Conservation (phyloP, 331 rosid genomes). For the Prunus yedoensis region DNA sequence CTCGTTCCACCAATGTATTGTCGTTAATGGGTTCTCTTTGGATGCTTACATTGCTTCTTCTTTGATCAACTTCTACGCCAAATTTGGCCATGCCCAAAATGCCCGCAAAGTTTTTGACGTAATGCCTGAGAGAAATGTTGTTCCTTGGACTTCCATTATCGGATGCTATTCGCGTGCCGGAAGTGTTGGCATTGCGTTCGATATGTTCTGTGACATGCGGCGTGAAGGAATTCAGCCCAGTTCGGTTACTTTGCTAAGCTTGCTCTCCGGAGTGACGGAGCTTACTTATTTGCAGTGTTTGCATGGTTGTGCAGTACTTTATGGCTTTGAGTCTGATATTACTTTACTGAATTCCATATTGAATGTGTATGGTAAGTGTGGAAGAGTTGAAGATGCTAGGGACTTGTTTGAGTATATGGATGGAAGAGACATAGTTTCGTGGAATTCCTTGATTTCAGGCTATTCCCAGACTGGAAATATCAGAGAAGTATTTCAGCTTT, state of each 20-base stretch:
- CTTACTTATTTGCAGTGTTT: slow-evolving; percentile 53
- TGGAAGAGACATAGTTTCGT: slow-evolving; percentile 59
- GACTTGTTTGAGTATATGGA: slow-evolving; percentile 60
- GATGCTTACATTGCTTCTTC: slow-evolving; percentile 77
- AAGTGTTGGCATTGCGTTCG: slow-evolving; percentile 37
- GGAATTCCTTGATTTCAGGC: slow-evolving; percentile 72
- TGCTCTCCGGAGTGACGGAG: slow-evolving; percentile 56
- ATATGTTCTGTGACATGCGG: slow-evolving; percentile 59
- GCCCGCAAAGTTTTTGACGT: slow-evolving; percentile 68
- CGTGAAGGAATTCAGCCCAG: slow-evolving; percentile 57
- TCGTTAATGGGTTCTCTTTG: slow-evolving; percentile 50
- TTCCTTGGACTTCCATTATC: slow-evolving; percentile 89
- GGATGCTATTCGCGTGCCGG: slow-evolving; percentile 65
- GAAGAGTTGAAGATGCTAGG: slow-evolving; percentile 60
- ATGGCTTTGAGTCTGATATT: slow-evolving; percentile 65
- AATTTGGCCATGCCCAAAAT: slow-evolving; percentile 36
- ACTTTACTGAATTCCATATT: slow-evolving; percentile 61
- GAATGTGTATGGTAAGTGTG: slow-evolving; percentile 68
- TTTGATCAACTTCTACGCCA: slow-evolving; percentile 59
- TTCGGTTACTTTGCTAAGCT: slow-evolving; percentile 61
- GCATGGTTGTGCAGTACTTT: slow-evolving; percentile 61
- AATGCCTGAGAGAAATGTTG: slow-evolving; percentile 78
- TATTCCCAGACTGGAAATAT: slow-evolving; percentile 60
- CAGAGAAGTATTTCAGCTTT: slow-evolving; percentile 40
- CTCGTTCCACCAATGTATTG: slow-evolving; percentile 55